These are phyloP conservation scores for Phialophora macrospora DNA, from an alignment of 2,329 filamentous ascomycete genomes.

Conservation along the genomic window DNA sequence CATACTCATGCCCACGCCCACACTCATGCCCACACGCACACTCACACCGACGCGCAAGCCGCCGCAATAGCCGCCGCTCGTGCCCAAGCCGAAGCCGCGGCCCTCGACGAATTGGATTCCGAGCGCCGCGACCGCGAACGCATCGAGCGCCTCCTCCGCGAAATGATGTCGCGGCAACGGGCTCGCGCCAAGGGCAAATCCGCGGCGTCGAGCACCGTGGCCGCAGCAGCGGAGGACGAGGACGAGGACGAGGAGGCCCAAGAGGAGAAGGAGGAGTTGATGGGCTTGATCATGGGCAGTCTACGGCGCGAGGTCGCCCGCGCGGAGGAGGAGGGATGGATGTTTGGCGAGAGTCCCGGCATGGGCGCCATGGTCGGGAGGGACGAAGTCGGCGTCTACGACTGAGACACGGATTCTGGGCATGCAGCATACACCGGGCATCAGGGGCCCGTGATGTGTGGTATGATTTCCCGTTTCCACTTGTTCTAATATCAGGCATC, in stretches of 20 bases:
- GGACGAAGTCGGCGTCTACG: conserved; percentile 54
- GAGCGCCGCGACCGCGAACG: conserved; percentile 33
- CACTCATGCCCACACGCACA: background rate
- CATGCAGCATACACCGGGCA: too few species aligned
- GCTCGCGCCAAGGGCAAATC: conserved; percentile 29
- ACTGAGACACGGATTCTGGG: background rate
- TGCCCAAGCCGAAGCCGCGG: conserved; percentile 37
- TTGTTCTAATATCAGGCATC: background rate
- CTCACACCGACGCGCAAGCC: conserved; percentile 31
- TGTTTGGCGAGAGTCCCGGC: conserved; percentile 62
- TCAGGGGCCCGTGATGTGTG: too few species aligned
- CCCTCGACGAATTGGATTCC: conserved; percentile 22
- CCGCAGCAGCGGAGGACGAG: conserved; percentile 46
- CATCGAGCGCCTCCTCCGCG: conserved; percentile 34
- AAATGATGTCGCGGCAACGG: conserved; percentile 36
- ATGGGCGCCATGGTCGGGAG: conserved; percentile 21
- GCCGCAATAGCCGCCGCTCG: conserved; percentile 40
- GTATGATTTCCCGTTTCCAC: background rate
- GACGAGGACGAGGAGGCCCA: conserved; percentile 47
- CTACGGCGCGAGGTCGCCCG: conserved; percentile 73
- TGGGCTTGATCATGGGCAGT: conserved; percentile 71
- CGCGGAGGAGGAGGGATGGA: conserved; percentile 85
- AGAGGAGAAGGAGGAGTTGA: conserved; percentile 60
- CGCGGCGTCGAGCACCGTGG: conserved; percentile 4
- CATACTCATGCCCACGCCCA: background rate